Percentiles rank a stretch among this genome's conserved stretches.
Conservation (phyloP, 106 monocot genomes). For the Acorus calamus region DNA sequence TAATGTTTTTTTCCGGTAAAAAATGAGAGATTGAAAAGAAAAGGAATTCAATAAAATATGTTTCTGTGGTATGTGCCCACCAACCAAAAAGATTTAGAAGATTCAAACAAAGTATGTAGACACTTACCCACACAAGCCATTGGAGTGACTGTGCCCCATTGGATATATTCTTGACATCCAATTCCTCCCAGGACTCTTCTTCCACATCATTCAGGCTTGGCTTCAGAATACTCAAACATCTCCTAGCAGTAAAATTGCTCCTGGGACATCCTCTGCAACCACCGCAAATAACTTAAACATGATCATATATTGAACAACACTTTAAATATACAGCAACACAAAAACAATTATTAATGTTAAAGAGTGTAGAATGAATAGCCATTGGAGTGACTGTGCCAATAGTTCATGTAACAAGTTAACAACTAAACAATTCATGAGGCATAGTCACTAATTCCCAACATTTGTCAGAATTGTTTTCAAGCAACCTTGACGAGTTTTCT, state of each 20-base stretch:
- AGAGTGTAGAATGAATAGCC: not conserved
- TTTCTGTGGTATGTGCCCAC: too few relatives aligned
- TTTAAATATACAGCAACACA: constrained; percentile 28
- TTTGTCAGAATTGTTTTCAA: too few relatives aligned
- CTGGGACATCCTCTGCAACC: constrained; percentile 88
- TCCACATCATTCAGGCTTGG: constrained; percentile 65
- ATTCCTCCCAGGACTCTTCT: constrained; percentile 95
- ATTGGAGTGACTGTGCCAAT: too few relatives aligned
- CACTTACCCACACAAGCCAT: constrained; percentile 93
- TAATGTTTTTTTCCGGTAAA: too few relatives aligned
- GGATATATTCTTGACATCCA: constrained; percentile 54
- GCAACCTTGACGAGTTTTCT: too few relatives aligned
- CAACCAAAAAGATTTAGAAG: not conserved
- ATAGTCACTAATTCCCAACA: too few relatives aligned
- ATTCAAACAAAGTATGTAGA: not conserved
- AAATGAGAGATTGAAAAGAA: too few relatives aligned
- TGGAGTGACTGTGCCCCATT: constrained; percentile 58
- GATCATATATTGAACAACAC: constrained; percentile 46
- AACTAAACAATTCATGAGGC: too few relatives aligned
- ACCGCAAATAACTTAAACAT: constrained; percentile 30
- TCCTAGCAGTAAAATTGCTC: constrained; percentile 69
- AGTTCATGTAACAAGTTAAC: too few relatives aligned
- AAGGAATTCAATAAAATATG: too few relatives aligned
- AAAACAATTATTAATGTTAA: not conserved
- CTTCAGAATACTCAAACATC: constrained; percentile 57